Evolutionary conservation across 2,329 filamentous ascomycete genomes (phyloP).

Genomic region (Xylariaceae sp.): DNA sequence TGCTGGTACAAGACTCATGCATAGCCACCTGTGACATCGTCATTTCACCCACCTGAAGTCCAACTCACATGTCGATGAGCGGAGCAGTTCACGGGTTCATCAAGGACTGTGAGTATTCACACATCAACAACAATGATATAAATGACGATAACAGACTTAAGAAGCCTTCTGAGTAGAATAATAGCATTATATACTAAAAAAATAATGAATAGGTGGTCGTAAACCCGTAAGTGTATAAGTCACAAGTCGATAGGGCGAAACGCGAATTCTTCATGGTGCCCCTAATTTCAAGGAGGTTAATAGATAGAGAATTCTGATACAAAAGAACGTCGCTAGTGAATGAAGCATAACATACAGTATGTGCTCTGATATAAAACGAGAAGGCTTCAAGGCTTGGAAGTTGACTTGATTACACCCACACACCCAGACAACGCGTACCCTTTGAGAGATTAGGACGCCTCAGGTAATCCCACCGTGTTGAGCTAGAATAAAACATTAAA

Average conservation of each 20-base stretch:
- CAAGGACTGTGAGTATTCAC: neutral
- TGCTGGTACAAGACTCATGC: neutral
- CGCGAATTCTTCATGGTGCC: neutral
- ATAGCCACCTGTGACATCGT: neutral
- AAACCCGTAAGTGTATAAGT: neutral
- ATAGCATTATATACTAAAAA: neutral
- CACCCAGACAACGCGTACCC: neutral
- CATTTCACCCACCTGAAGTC: no score
- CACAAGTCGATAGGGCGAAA: neutral
- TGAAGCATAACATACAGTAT: constrained; percentile 8
- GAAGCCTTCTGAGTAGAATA: no score
- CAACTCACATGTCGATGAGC: neutral
- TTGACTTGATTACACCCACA: constrained; percentile 1
- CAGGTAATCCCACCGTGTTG: neutral
- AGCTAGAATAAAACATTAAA: neutral
- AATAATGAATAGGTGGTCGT: neutral
- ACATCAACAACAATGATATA: no score
- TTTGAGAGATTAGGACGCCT: neutral
- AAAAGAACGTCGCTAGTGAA: neutral
- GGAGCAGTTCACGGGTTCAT: neutral
- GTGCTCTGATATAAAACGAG: neutral
- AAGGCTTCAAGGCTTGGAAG: neutral
- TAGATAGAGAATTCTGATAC: neutral
- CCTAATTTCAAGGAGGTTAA: neutral
- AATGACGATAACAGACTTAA: no score